A percentile compares a stretch with the other conserved stretches of the same genome.
These are phyloP conservation scores for Chlorella variabilis DNA, from an alignment of 163 green algal genomes.

Conservation along the genomic window DNA sequence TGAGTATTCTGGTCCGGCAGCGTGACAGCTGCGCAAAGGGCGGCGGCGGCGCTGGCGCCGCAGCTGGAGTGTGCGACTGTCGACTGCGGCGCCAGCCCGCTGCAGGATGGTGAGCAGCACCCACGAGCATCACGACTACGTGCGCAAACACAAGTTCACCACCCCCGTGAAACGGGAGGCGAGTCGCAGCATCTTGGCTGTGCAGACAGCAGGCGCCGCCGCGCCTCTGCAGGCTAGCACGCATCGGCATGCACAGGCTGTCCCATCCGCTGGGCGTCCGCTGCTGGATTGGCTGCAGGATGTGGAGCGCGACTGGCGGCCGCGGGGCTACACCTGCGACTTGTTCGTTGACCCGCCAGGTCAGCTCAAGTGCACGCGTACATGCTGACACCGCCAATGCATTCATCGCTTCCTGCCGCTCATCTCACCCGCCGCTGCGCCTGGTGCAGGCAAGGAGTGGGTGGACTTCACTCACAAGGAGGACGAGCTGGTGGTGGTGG, in stretches of 20 bases:
- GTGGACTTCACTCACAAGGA: slow-evolving; percentile 20
- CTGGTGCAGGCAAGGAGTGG: slow-evolving; percentile 28
- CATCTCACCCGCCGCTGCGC: background rate
- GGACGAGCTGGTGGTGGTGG: slow-evolving; percentile 32
- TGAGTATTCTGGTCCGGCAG: too few species aligned
- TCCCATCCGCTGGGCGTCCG: background rate
- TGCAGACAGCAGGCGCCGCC: background rate
- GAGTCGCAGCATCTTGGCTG: background rate
- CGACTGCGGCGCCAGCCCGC: too few species aligned
- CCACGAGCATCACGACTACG: slow-evolving; percentile 37
- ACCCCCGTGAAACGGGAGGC: slow-evolving; percentile 9
- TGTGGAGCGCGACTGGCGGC: slow-evolving; percentile 34
- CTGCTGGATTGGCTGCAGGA: background rate
- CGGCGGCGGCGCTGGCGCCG: too few species aligned
- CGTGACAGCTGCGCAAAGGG: too few species aligned
- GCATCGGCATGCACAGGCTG: background rate
- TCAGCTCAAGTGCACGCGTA: background rate
- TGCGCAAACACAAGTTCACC: slow-evolving; percentile 20
- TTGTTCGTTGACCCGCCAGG: slow-evolving; percentile 29
- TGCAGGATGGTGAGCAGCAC: slow-evolving; percentile 21
- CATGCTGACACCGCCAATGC: background rate
- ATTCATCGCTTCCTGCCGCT: too few species aligned
- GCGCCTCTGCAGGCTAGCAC: background rate
- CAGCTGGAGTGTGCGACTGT: too few species aligned
- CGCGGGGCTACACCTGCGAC: slow-evolving; percentile 17